Conservation (phyloP, 2,329 filamentous ascomycete species). For the Trichoderma polysporum region DNA sequence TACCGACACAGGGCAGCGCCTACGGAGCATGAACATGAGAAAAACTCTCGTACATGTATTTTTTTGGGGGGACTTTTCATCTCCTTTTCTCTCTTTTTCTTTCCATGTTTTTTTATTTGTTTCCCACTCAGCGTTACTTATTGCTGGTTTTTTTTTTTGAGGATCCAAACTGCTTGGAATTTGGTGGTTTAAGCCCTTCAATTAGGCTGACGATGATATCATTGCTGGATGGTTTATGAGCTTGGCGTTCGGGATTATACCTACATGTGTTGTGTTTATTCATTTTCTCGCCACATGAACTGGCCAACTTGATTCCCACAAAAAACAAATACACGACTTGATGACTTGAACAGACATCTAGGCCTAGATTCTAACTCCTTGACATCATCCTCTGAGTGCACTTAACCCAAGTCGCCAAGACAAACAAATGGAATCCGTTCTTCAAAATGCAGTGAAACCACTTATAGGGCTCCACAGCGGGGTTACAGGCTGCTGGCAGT, state of each 20-base stretch:
- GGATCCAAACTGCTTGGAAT: not conserved
- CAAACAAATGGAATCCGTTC: no score
- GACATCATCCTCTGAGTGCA: no score
- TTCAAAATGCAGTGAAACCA: not conserved
- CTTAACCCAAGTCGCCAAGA: no score
- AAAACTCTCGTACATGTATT: not conserved
- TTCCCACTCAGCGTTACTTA: no score
- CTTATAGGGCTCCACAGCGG: slow-evolving; percentile 14
- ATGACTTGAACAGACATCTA: not conserved
- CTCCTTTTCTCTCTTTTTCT: not conserved
- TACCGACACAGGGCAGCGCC: not conserved
- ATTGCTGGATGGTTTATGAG: not conserved
- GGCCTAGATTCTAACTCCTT: no score
- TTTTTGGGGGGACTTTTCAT: no score
- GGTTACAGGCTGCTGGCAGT: not conserved
- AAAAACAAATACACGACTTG: not conserved
- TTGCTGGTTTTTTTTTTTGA: not conserved
- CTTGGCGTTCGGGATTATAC: not conserved
- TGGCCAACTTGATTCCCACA: not conserved
- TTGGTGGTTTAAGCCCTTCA: not conserved
- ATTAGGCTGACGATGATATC: not conserved
- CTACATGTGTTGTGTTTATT: not conserved
- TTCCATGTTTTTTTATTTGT: not conserved
- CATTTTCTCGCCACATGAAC: not conserved
- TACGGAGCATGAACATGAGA: not conserved